These are phyloP conservation scores for Martensiomyces pterosporus DNA, from an alignment of 192 early-diverging fungal species.

Conservation along the genomic window DNA sequence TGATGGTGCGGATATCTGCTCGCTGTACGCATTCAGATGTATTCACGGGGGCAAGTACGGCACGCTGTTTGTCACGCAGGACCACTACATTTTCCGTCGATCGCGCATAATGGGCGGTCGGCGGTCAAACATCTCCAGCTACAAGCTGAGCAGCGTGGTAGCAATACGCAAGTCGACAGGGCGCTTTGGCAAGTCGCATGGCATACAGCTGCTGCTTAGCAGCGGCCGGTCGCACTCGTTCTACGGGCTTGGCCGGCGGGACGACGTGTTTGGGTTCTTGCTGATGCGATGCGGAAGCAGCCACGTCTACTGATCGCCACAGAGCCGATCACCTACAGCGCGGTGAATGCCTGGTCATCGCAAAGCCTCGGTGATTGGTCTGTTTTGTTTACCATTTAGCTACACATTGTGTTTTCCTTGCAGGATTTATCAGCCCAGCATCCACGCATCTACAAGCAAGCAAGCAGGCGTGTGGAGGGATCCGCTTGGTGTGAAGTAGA, in stretches of 20 bases:
- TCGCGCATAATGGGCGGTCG: slow-evolving; percentile 50
- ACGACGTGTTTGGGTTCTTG: slow-evolving; percentile 49
- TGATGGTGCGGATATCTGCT: slow-evolving; percentile 24
- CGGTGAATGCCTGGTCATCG: no score
- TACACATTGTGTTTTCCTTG: no score
- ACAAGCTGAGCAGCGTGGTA: slow-evolving; percentile 37
- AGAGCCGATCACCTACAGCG: no score
- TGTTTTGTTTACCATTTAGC: not conserved
- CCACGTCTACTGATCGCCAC: slow-evolving; percentile 27
- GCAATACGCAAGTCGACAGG: slow-evolving; percentile 41
- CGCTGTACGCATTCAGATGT: slow-evolving; percentile 49
- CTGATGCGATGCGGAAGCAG: slow-evolving; percentile 43
- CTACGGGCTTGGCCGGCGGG: slow-evolving; percentile 36
- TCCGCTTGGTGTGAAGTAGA: no score
- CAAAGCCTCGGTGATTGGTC: no score
- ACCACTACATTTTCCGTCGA: slow-evolving; percentile 39
- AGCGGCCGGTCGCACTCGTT: slow-evolving; percentile 31
- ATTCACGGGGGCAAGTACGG: slow-evolving; percentile 47
- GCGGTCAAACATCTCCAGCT: slow-evolving; percentile 34
- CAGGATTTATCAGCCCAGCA: no score
- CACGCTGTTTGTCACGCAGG: slow-evolving; percentile 45
- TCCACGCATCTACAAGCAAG: no score
- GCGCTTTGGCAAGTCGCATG: slow-evolving; percentile 38
- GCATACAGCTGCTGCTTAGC: slow-evolving; percentile 40
- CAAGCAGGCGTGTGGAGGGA: no score